Percentiles rank a stretch among this genome's conserved stretches.
Conservation (phyloP, 306 rosid genomes). For the Lathyrus sativus region DNA sequence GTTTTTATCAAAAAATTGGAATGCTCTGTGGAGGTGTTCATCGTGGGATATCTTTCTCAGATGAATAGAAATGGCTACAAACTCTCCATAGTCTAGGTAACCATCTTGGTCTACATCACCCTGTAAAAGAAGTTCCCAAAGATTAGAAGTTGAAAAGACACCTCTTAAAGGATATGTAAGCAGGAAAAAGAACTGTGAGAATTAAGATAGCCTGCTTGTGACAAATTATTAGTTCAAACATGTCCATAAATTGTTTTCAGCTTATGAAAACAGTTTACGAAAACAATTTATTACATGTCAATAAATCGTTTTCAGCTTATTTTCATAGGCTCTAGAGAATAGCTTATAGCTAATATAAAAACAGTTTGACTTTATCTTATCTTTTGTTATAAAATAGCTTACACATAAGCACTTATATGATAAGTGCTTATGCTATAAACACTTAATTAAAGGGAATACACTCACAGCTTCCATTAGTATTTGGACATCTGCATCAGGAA, state of each 20-base stretch:
- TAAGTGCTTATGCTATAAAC: background rate
- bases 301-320: background rate
- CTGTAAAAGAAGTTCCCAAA: conserved; percentile 42
- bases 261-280: background rate
- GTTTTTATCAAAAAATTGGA: conserved; percentile 71
- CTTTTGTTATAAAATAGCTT: background rate
- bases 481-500: conserved; percentile 77
- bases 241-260: background rate
- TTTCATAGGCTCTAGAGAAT: background rate
- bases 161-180: conserved; percentile 6
- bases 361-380: background rate
- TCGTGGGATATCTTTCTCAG: conserved; percentile 79
- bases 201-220: conserved; percentile 25
- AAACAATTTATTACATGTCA: background rate
- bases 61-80: conserved; percentile 77
- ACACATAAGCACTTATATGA: background rate
- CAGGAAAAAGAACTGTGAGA: conserved; percentile 15
- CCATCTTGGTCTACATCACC: conserved; percentile 87
- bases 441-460: conserved; percentile 2
- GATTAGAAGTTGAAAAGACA: conserved; percentile 29
- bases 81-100: conserved; percentile 78
- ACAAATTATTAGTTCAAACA: conserved; percentile 10
- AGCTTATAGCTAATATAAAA: background rate
- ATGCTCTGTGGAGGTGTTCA: conserved; percentile 86
- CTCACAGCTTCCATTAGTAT: conserved; percentile 92